phyloP scores from a whole-genome alignment of 2,329 filamentous ascomycete species.

The Phialophora tarda region DNA sequence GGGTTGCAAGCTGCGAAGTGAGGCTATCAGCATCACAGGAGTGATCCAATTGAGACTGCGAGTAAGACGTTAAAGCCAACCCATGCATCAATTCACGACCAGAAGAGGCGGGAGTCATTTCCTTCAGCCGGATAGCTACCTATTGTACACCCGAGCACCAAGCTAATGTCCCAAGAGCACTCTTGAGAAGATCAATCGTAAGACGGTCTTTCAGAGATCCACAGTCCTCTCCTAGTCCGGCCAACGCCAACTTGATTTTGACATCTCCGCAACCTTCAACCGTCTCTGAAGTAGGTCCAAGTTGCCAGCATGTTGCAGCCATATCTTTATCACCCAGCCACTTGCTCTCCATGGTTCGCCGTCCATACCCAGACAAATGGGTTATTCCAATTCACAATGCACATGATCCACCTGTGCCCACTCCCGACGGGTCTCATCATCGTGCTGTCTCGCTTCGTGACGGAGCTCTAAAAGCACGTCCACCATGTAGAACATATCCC shows the following conservation, averaged over 20 bases:
- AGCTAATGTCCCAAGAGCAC: neutral
- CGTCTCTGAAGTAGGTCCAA: neutral
- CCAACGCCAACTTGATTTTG: neutral
- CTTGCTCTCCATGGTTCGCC: neutral
- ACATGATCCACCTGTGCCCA: neutral
- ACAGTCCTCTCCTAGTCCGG: neutral
- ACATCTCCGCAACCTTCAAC: neutral
- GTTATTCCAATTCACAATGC: neutral
- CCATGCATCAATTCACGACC: neutral
- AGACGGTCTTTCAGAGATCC: neutral
- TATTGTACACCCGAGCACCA: neutral
- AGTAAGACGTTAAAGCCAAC: neutral
- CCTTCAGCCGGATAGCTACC: neutral
- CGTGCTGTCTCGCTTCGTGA: neutral
- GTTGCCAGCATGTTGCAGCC: neutral
- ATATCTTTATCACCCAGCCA: neutral
- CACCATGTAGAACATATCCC: neutral
- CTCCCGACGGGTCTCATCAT: neutral
- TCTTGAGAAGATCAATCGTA: neutral
- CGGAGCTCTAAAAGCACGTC: neutral
- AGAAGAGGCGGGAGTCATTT: neutral
- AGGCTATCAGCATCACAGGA: neutral
- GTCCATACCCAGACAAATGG: neutral
- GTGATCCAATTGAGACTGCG: neutral
- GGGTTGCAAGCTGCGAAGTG: too few relatives aligned